phyloP scores from a whole-genome alignment of 2,329 filamentous ascomycete species.

The Lachnellula occidentalis region DNA sequence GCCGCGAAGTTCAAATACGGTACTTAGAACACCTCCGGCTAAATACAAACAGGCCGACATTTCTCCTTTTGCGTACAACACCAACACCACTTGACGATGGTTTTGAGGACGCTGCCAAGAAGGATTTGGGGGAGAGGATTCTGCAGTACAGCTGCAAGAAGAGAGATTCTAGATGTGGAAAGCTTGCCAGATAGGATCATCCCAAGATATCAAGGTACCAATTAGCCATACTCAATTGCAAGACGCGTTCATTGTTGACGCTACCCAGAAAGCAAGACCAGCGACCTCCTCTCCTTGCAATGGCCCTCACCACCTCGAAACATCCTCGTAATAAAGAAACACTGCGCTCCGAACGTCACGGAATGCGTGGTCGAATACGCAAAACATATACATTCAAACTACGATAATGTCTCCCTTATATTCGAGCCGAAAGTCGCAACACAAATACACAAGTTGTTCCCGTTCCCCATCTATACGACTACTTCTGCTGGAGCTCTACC shows the following conservation, averaged over 20 bases:
- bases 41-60: conserved; percentile 8
- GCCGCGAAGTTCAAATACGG: conserved; percentile 2
- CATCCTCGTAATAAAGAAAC: conserved; percentile 63
- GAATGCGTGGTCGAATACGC: conserved; percentile 34
- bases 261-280: conserved; percentile 45
- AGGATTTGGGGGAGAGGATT: conserved; percentile 34
- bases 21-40: conserved; percentile 6
- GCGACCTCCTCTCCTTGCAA: conserved; percentile 58
- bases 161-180: conserved; percentile 45
- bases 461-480: conserved; percentile 67
- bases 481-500: conserved; percentile 47
- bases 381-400: conserved; percentile 68
- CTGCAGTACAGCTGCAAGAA: conserved; percentile 40
- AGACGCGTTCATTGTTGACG: conserved; percentile 37
- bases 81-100: conserved; percentile 12
- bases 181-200: conserved; percentile 49
- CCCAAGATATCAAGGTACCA: conserved; percentile 59
- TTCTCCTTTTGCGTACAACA: conserved; percentile 6
- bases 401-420: conserved; percentile 74
- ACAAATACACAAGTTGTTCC: conserved; percentile 62
- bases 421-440: conserved; percentile 73
- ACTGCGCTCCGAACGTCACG: conserved; percentile 41
- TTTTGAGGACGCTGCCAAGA: conserved; percentile 11
- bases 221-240: conserved; percentile 11
- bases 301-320: conserved; percentile 66